Evolutionary conservation across 306 rosid species (phyloP), one percentile per base, ranked within the genome.

Genomic region (Cicer cuneatum): DNA sequence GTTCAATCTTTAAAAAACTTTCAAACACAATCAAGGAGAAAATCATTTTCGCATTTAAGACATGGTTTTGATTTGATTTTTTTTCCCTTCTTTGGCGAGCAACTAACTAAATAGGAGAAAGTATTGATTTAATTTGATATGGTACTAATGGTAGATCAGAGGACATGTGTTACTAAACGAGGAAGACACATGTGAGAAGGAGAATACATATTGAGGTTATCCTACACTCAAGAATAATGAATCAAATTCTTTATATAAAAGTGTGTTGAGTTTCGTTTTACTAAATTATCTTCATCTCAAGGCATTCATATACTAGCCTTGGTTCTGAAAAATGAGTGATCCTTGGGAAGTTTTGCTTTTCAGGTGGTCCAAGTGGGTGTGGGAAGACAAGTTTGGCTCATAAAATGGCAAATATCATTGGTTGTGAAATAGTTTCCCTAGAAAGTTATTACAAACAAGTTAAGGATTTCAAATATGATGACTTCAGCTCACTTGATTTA

Each of bases 331-430:
- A 54, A 56, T 74, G 47, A 69, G 73, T 83, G 69, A 83, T 63
- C 54, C 47, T 49, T 24, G 65, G 52, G 19, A 68, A 63, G 69
- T 71, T 72, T 56, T 80, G 53, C 80, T 83, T 85, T 86, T 80
- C 85, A 94, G 99, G 99, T 33, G 99, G 99, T 74, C 99, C 99
- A 83, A 94, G 99, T 84, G 99, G 99, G 47, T 94, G 97, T 78
- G 99, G 99, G 78, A 94, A 94, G 93, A 92, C 99, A 85, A 92
- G 99, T 90, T 92, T 94, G 89, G 99, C 99, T 73, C 99, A 89
- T 85, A 94, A 94, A 87, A 89, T 94, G 99, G 99, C 99, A 69
- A 94, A 92, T 76, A 94, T 94, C 65, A 90, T 94, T 79, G 99
- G 99, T 18, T 92, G 99, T 86, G 96, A 92, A 85, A 96, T 94